Evolutionary conservation across 306 rosid genomes (phyloP).

Genomic region (Lotus japonicus): DNA sequence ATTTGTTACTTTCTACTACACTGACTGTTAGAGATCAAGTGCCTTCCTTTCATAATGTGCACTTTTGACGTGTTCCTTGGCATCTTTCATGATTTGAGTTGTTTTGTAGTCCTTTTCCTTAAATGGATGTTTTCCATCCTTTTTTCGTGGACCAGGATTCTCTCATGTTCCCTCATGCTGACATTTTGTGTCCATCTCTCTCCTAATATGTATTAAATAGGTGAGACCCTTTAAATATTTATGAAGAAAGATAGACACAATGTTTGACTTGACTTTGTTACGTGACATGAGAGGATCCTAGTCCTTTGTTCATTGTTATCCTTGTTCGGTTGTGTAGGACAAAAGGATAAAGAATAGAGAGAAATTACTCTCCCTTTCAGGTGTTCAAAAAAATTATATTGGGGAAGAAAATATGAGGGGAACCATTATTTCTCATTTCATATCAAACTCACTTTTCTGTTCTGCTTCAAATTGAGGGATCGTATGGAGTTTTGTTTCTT

Average conservation of each 20-base stretch:
- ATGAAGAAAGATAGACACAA: too few species aligned
- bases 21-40: not conserved
- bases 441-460: not conserved
- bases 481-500: not conserved
- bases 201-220: too few species aligned
- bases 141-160: not conserved
- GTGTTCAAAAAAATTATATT: not conserved
- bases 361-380: not conserved
- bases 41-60: not conserved
- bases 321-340: not conserved
- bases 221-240: too few species aligned
- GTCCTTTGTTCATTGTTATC: not conserved
- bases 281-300: too few species aligned
- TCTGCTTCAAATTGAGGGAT: conserved; percentile 1
- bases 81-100: not conserved
- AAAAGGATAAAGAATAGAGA: not conserved
- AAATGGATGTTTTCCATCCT: conserved; percentile 1
- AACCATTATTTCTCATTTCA: not conserved
- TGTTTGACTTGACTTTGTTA: too few species aligned
- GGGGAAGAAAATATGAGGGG: conserved; percentile 1
- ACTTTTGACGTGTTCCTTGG: not conserved
- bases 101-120: not conserved
- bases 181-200: too few species aligned
- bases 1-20: not conserved
- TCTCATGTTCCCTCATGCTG: too few species aligned